These are phyloP conservation scores for Apiospora pterosperma DNA, from an alignment of 2,329 filamentous ascomycete species.

Conservation along the genomic window DNA sequence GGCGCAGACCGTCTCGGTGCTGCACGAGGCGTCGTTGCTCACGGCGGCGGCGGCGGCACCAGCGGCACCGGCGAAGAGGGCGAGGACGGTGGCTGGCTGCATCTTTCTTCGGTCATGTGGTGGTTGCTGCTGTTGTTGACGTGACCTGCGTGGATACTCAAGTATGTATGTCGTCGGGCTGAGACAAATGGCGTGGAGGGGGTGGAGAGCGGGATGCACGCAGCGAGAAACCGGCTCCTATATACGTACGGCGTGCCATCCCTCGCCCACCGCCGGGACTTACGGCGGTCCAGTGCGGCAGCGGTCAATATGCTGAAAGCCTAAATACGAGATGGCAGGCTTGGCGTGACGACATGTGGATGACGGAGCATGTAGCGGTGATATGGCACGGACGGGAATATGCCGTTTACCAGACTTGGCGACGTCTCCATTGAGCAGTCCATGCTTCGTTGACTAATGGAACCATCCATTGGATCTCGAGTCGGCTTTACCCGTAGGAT, in stretches of 20 bases:
- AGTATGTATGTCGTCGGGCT: background rate
- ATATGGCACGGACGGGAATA: background rate
- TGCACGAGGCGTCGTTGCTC: constrained; percentile 3
- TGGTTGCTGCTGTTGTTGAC: too few relatives aligned
- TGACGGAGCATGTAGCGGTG: background rate
- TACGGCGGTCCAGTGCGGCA: background rate
- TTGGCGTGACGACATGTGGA: background rate
- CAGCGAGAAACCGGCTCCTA: background rate
- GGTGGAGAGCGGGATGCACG: background rate
- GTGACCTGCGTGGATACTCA: background rate
- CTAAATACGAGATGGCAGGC: background rate
- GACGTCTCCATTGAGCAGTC: background rate
- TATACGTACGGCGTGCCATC: background rate
- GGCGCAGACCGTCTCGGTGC: constrained; percentile 12
- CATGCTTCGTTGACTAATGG: background rate
- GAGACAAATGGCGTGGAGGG: background rate
- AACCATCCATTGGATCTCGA: background rate
- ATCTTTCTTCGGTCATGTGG: too few relatives aligned
- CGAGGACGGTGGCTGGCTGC: background rate
- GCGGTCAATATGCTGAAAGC: background rate
- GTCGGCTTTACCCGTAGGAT: background rate
- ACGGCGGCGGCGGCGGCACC: background rate
- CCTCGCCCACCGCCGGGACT: background rate
- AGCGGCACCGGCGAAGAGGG: background rate
- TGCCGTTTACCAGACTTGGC: constrained; percentile 1